Percentiles rank a stretch among this genome's conserved stretches.
Evolutionary conservation across 169 alveolate genomes (phyloP).

Genomic region (Plasmodium inui): DNA sequence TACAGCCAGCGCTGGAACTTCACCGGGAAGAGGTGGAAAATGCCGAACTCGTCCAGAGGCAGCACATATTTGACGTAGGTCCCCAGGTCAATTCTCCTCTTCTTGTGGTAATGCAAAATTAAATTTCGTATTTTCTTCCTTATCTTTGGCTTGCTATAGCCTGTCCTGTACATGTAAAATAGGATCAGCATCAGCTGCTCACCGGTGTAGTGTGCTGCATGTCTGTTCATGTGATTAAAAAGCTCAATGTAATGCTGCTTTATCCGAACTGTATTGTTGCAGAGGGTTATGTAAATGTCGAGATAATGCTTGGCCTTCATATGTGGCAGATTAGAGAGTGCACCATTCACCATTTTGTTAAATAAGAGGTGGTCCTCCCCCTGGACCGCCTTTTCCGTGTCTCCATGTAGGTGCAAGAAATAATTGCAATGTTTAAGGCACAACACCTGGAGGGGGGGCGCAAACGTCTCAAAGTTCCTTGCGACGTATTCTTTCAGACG

Average conservation of each 20-base stretch:
- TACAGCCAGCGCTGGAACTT: constrained; percentile 44
- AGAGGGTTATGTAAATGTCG: constrained; percentile 30
- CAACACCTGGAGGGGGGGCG: not conserved
- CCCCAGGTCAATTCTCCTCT: constrained; percentile 30
- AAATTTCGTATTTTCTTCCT: constrained; percentile 67
- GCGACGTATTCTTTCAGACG: constrained; percentile 43
- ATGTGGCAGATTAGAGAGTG: constrained; percentile 13
- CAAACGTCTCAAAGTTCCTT: constrained; percentile 21
- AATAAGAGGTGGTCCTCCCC: not conserved
- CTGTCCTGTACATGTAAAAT: constrained; percentile 74
- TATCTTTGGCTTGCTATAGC: constrained; percentile 74
- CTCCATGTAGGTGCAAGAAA: constrained; percentile 18
- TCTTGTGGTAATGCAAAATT: constrained; percentile 49
- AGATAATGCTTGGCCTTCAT: constrained; percentile 49
- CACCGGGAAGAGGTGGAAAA: constrained; percentile 59
- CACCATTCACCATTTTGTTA: constrained; percentile 6
- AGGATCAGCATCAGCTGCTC: constrained; percentile 59
- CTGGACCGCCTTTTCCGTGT: not conserved
- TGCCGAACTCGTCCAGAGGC: constrained; percentile 73
- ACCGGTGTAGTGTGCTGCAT: constrained; percentile 10
- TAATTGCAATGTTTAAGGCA: constrained; percentile 31
- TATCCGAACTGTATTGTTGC: constrained; percentile 18
- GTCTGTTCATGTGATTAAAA: constrained; percentile 62
- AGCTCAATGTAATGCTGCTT: constrained; percentile 45
- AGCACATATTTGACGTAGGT: constrained; percentile 36